These are phyloP conservation scores for Seiridium cupressi DNA, from an alignment of 2,329 filamentous ascomycete genomes.

Conservation along the genomic window DNA sequence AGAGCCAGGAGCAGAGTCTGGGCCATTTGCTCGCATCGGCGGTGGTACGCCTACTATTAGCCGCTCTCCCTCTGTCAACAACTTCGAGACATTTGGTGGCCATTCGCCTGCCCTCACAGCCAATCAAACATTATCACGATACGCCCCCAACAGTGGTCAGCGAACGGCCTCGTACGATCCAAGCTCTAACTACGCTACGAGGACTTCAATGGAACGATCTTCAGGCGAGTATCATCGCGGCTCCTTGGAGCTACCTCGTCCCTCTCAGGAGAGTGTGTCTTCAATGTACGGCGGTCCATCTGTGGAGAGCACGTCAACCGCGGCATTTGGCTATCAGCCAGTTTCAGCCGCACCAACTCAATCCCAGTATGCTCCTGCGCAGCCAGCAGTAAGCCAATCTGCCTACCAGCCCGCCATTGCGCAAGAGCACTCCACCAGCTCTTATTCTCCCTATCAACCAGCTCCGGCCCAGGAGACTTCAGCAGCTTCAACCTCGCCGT, in stretches of 20 bases:
- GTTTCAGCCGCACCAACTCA: neutral
- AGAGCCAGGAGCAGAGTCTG: constrained; percentile 58
- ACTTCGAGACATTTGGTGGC: constrained; percentile 71
- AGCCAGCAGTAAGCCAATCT: constrained; percentile 20
- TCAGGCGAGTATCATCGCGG: constrained; percentile 39
- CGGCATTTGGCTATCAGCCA: constrained; percentile 30
- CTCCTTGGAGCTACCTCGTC: constrained; percentile 40
- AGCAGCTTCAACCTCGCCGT: constrained; percentile 21
- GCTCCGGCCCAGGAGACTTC: neutral
- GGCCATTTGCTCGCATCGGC: constrained; percentile 80
- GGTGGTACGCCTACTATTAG: constrained; percentile 75
- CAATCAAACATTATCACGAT: constrained; percentile 49
- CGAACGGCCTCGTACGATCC: constrained; percentile 33
- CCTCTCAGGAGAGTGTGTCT: constrained; percentile 36
- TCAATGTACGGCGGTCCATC: constrained; percentile 23
- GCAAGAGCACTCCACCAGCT: constrained; percentile 1
- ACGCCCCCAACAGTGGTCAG: constrained; percentile 39
- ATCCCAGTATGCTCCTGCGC: neutral
- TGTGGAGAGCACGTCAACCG: constrained; percentile 25
- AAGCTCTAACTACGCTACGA: constrained; percentile 24
- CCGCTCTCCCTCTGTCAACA: constrained; percentile 67
- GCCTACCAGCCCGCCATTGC: constrained; percentile 10
- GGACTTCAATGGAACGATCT: constrained; percentile 43
- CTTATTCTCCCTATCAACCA: neutral
- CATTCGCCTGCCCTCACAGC: constrained; percentile 32